Conservation (phyloP, 768 basidiomycete genomes). For the Amanita thiersii region DNA sequence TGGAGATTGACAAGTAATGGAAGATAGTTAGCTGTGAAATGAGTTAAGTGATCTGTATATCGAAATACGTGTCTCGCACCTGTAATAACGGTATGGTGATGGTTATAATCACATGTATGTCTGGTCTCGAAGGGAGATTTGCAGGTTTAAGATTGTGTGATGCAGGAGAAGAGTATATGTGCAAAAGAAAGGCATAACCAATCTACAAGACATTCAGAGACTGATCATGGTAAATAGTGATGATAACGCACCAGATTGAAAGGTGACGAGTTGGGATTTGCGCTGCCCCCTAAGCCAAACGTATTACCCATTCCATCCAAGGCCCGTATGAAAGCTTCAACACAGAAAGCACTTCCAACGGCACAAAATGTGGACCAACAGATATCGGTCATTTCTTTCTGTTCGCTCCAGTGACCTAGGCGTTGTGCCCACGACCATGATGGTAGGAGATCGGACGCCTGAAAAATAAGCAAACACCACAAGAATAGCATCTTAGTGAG, state of each 20-base stretch:
- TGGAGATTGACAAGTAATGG: conserved; percentile 58
- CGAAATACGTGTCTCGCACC: conserved; percentile 25
- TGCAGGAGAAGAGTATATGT: conserved; percentile 63
- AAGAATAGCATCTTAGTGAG: conserved; percentile 47
- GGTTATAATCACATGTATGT: conserved; percentile 65
- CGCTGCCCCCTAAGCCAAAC: conserved; percentile 24
- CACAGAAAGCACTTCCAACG: conserved; percentile 54
- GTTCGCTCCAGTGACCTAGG: conserved; percentile 37
- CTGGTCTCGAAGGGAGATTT: conserved; percentile 51
- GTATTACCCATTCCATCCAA: conserved; percentile 51
- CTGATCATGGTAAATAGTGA: conserved; percentile 1
- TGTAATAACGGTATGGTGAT: conserved; percentile 69
- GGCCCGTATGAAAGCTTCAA: conserved; percentile 60
- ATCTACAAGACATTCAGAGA: conserved; percentile 35
- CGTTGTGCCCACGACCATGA: conserved; percentile 5
- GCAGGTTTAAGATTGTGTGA: conserved; percentile 41
- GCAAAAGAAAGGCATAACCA: conserved; percentile 69
- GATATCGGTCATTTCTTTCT: conserved; percentile 49
- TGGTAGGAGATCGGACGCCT: conserved; percentile 39
- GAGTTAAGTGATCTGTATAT: neutral
- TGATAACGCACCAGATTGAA: conserved; percentile 57
- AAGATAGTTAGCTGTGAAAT: conserved; percentile 45
- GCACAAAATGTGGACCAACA: conserved; percentile 73
- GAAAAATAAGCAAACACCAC: conserved; percentile 53
- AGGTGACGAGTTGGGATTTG: conserved; percentile 44